These are phyloP conservation scores for Lentinula guzmanii DNA, from an alignment of 768 basidiomycete genomes.

Conservation along the genomic window DNA sequence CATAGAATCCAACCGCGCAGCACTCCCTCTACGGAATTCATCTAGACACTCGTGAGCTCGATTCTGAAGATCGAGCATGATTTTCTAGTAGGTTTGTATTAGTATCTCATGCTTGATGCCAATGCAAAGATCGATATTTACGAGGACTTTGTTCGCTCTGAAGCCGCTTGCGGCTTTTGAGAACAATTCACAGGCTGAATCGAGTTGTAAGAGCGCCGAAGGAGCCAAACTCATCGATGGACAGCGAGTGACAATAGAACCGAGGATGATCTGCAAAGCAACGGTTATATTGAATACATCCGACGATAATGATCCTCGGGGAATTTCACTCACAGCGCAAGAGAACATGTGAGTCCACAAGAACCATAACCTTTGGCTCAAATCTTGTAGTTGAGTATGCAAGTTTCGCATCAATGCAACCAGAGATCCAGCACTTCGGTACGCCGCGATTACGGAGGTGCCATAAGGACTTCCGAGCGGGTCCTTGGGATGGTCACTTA, in stretches of 20 bases:
- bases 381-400: slow-evolving; percentile 56
- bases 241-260: slow-evolving; percentile 72
- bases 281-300: slow-evolving; percentile 4
- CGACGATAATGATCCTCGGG: neutral
- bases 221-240: slow-evolving; percentile 76
- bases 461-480: slow-evolving; percentile 69
- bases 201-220: slow-evolving; percentile 66
- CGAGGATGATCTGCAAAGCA: slow-evolving; percentile 52
- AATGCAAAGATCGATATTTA: slow-evolving; percentile 14
- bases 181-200: slow-evolving; percentile 71
- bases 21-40: slow-evolving; percentile 56
- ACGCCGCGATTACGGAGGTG: slow-evolving; percentile 68
- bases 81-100: slow-evolving; percentile 31
- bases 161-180: slow-evolving; percentile 64
- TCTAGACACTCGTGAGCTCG: slow-evolving; percentile 62
- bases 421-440: slow-evolving; percentile 65
- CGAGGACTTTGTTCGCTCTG: slow-evolving; percentile 59
- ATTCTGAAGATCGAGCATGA: slow-evolving; percentile 59
- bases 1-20: slow-evolving; percentile 32
- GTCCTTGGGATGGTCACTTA: slow-evolving; percentile 69
- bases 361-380: slow-evolving; percentile 61
- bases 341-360: slow-evolving; percentile 47
- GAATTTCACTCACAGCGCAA: slow-evolving; percentile 45
- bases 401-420: slow-evolving; percentile 67
- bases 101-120: neutral